Base-by-base conservation (phyloP, 257 asterid species). In the Prunella vulgaris region DNA sequence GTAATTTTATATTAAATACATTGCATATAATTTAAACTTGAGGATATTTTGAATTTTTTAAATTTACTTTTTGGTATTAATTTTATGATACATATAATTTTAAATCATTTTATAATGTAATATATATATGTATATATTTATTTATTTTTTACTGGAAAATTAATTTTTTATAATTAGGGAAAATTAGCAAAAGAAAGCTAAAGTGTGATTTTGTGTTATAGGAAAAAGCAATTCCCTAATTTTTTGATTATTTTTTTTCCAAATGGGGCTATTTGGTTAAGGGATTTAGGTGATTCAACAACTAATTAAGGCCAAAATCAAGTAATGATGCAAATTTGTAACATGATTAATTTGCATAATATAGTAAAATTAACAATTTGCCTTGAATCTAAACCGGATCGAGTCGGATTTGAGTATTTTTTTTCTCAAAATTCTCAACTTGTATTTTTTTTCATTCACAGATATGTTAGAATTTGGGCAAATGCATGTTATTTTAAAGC, bases 321-420 rank as follows among this genome's bases (percentile, higher is more conserved):
- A 62, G 71, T 58, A 22, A 67, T 68, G 14, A 33, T 27, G 65
- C 74, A 68, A 42, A 60, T 74, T 53, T 56, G 68, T 75, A 22
- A 27, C 61, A 38, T 13, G 63, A 74, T 40, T 40, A 40, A 32
- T 32, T 32, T 32, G 37, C 37, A 40, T 40, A 0, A 9, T 8
- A 9, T 35, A 35, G 13, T 30, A 1, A 35, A 35, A 35, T 44
- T 44, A 44, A 44, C 52, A 44, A 44, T 14, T 44, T 44, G 7
- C 17, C 18, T 38, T 38, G 46, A 30, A n/a, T n/a, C n/a, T n/a
- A n/a, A n/a, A n/a, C n/a, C n/a, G n/a, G n/a, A n/a, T n/a, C n/a
- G n/a, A n/a, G n/a, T n/a, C n/a, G n/a, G n/a, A n/a, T n/a, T n/a
- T n/a, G n/a, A n/a, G n/a, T n/a, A n/a, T n/a, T n/a, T n/a, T n/a